phyloP scores from a whole-genome alignment of 371 early-diverging fungal genomes.

The Blastocladiella emersonii region DNA sequence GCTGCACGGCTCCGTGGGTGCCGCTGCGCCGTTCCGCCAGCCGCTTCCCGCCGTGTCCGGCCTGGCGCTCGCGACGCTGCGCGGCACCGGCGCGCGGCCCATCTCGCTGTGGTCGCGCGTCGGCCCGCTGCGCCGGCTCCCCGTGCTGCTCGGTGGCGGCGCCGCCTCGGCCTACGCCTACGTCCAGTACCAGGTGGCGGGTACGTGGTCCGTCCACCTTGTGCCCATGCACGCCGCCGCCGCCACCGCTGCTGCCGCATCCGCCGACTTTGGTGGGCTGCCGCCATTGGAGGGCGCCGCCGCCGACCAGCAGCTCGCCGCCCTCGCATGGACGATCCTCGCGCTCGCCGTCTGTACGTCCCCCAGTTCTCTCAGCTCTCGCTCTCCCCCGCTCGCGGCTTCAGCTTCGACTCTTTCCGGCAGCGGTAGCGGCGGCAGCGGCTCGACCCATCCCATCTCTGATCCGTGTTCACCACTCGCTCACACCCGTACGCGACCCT shows the following conservation, averaged over 20 bases:
- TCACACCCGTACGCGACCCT: too few species aligned
- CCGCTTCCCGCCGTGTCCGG: too few species aligned
- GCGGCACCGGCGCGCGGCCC: too few species aligned
- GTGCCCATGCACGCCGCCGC: background rate
- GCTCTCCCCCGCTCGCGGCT: background rate
- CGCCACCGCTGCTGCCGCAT: background rate
- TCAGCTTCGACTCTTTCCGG: too few species aligned
- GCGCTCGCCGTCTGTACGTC: background rate
- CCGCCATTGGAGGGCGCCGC: background rate
- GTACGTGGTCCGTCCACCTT: background rate
- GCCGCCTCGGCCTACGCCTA: conserved; percentile 1
- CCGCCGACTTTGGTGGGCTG: background rate
- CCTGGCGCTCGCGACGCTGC: too few species aligned
- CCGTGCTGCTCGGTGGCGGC: background rate
- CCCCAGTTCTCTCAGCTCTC: background rate
- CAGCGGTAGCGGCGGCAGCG: too few species aligned
- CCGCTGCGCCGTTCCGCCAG: too few species aligned
- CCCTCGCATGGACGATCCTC: background rate
- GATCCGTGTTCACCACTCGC: too few species aligned
- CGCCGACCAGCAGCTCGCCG: background rate
- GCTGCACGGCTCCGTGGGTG: too few species aligned
- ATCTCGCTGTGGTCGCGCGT: background rate
- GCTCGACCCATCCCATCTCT: too few species aligned
- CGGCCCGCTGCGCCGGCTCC: background rate
- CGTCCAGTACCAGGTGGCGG: conserved; percentile 6